Evolutionary conservation across 352 stramenopile species (phyloP), one percentile per base, ranked within the genome.

Genomic region (Lagenidium giganteum): DNA sequence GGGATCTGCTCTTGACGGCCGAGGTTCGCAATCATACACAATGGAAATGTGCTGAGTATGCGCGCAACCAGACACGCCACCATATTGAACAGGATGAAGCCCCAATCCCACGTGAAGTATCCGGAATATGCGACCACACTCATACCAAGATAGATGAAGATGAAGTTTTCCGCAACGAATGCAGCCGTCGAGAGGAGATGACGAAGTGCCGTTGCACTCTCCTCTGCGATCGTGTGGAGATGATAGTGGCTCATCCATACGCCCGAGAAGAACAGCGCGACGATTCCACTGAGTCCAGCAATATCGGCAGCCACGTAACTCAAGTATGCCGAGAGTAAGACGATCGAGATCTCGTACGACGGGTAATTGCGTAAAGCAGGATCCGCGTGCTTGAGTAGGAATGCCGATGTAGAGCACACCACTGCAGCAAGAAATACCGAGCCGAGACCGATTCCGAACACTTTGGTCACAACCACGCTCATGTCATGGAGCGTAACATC

Each of bases 191-290:
- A 70, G 20, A 94, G 64, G 36, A 94, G 41, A 51, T 94, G 79
- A 8, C 64, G 65, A n/a, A 94, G 42, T 13, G 82, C 77, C 0
- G 74, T 84, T 17, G 79, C 79, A 18, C 74, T 89, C 38, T 87
- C 82, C 9, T 90, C 61, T 4, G 77, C 60, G 27, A 94, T 89
- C 39, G 80, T 92, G 51, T 91, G 78, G 30, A 94, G 35, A 47
- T 94, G 79, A 42, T 94, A 94, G 56, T 94, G 82, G 45, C 79
- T 87, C 64, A 92, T 94, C 33, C 91, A 47, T 27, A 92, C 78
- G n/a, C 80, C 94, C 22, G 81, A 95, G 55, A 98, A 96, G 36
- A 98, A 91, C 38, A 98, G 82, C 8, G 88, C 91, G 18, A 98
- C 88, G 44, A 98, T 97, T 13, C 94, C 92, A 50, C 79, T 94